These are phyloP conservation scores for Aspergillus neotritici DNA, from an alignment of 2,329 filamentous ascomycete species.

Conservation along the genomic window DNA sequence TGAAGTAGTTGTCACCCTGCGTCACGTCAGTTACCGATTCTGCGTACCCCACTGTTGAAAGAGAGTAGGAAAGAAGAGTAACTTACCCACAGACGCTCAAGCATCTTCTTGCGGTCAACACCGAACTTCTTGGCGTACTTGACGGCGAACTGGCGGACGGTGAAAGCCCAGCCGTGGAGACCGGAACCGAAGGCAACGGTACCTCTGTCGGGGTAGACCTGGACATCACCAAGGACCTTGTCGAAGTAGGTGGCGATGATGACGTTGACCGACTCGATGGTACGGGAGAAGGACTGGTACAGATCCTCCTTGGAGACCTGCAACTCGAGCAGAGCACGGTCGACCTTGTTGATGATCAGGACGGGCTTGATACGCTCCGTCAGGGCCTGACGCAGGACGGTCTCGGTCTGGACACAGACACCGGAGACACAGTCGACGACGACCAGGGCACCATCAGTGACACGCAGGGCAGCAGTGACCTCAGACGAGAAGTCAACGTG, in stretches of 20 bases:
- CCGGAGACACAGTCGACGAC: slow-evolving; percentile 99
- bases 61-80: not conserved
- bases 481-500: slow-evolving; percentile 99
- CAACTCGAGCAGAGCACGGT: slow-evolving; percentile 97
- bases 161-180: slow-evolving; percentile 99
- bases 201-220: slow-evolving; percentile 96
- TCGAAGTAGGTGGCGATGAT: slow-evolving; percentile 99
- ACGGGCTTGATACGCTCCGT: slow-evolving; percentile 99
- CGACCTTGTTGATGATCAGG: slow-evolving; percentile 99
- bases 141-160: slow-evolving; percentile 91
- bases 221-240: slow-evolving; percentile 92
- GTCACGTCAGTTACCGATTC: not conserved
- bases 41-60: no score
- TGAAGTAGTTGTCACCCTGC: slow-evolving; percentile 97
- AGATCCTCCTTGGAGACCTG: slow-evolving; percentile 98
- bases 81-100: slow-evolving; percentile 96
- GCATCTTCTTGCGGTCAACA: slow-evolving; percentile 99
- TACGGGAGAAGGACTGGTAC: slow-evolving; percentile 99
- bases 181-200: slow-evolving; percentile 98
- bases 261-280: slow-evolving; percentile 99
- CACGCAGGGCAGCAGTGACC: slow-evolving; percentile 98
- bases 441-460: slow-evolving; percentile 98
- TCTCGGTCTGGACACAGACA: slow-evolving; percentile 99
- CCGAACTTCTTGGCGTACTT: slow-evolving; percentile 99
- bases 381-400: slow-evolving; percentile 96